phyloP scores from a whole-genome alignment of 495 filamentous ascomycete genomes.

The Ramalina intermedia region DNA sequence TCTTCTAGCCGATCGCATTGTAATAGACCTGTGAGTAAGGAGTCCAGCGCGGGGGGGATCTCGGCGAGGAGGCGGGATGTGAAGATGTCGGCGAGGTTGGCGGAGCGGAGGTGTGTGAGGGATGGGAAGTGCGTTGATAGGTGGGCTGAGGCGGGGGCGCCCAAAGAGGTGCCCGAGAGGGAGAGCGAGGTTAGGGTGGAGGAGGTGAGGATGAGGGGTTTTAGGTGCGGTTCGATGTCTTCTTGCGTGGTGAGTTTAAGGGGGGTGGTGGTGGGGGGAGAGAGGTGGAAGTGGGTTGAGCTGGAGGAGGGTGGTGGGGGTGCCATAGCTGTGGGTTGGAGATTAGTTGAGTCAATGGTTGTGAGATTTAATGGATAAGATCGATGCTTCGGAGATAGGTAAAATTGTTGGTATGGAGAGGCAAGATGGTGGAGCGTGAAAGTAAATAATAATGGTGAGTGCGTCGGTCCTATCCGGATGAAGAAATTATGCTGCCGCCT shows the following conservation, averaged over 20 bases:
- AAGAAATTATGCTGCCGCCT: too few relatives aligned
- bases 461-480: too few relatives aligned
- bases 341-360: too few relatives aligned
- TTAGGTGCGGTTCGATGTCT: slow-evolving; percentile 76
- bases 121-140: slow-evolving; percentile 62
- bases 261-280: slow-evolving; percentile 70
- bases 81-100: slow-evolving; percentile 94
- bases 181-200: slow-evolving; percentile 65
- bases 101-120: slow-evolving; percentile 68
- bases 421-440: too few relatives aligned
- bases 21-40: slow-evolving; percentile 73
- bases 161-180: slow-evolving; percentile 80
- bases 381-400: too few relatives aligned
- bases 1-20: slow-evolving; percentile 72
- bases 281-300: slow-evolving; percentile 51
- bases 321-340: slow-evolving; percentile 35
- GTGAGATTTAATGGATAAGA: not conserved
- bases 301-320: slow-evolving; percentile 60
- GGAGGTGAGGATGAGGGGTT: slow-evolving; percentile 50
- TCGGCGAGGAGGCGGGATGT: slow-evolving; percentile 86
- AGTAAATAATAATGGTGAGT: too few relatives aligned
- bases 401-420: too few relatives aligned
- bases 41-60: slow-evolving; percentile 77
- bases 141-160: slow-evolving; percentile 63
- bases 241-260: slow-evolving; percentile 80